phyloP scores from a whole-genome alignment of 306 rosid species.

The Arachis stenosperma region DNA sequence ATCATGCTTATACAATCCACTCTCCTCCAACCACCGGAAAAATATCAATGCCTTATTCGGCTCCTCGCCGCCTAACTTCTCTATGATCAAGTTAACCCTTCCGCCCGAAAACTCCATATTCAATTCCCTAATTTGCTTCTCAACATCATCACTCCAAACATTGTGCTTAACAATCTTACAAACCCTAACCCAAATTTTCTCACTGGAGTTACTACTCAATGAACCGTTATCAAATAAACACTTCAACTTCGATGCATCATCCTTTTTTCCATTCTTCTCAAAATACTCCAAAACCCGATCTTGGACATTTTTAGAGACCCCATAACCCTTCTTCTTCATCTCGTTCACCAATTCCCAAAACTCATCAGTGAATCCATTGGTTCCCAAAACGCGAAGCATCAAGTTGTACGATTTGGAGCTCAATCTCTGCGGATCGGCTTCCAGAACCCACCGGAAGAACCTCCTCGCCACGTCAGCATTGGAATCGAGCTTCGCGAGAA shows the following conservation, averaged over 20 bases:
- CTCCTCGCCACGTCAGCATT: constrained; percentile 61
- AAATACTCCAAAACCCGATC: constrained; percentile 54
- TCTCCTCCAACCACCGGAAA: constrained; percentile 86
- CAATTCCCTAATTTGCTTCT: constrained; percentile 55
- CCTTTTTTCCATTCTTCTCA: constrained; percentile 51
- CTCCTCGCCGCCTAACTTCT: constrained; percentile 52
- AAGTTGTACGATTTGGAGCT: constrained; percentile 73
- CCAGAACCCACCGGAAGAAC: constrained; percentile 67
- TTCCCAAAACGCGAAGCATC: constrained; percentile 64
- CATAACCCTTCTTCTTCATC: constrained; percentile 80
- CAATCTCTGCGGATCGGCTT: constrained; percentile 46
- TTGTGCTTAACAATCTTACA: constrained; percentile 59
- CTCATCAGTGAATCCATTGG: constrained; percentile 55
- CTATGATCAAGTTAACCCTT: constrained; percentile 56
- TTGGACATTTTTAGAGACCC: constrained; percentile 53
- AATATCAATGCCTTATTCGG: constrained; percentile 66
- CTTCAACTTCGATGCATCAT: constrained; percentile 59
- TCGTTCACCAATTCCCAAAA: constrained; percentile 66
- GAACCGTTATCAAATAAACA: constrained; percentile 60
- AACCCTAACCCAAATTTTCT: constrained; percentile 49
- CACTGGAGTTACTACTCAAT: constrained; percentile 30
- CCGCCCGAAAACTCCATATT: constrained; percentile 47
- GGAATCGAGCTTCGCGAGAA: constrained; percentile 55
- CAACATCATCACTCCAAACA: constrained; percentile 75
- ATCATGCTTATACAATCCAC: constrained; percentile 69